These are phyloP conservation scores for Astrothelium subdiscretum DNA, from an alignment of 495 filamentous ascomycete species.

Conservation along the genomic window DNA sequence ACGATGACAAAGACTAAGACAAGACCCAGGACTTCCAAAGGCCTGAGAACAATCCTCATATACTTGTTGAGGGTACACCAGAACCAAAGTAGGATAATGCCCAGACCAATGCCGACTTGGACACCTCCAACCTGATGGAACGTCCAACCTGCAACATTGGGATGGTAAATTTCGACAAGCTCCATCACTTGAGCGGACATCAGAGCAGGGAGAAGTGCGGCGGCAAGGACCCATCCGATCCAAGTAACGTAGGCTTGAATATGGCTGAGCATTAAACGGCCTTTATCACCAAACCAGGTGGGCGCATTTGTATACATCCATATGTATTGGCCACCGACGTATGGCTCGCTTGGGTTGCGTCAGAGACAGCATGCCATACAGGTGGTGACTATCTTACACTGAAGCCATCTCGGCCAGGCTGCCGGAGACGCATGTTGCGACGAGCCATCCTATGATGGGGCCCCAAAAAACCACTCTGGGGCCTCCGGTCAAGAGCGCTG, in stretches of 20 bases:
- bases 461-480: neutral
- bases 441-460: neutral
- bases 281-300: neutral
- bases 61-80: neutral
- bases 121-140: neutral
- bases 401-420: constrained; percentile 1
- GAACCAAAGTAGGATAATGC: neutral
- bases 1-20: neutral
- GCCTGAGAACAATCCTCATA: neutral
- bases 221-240: neutral
- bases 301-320: neutral
- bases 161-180: neutral
- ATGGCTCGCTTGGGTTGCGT: neutral
- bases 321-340: neutral
- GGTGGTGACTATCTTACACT: neutral
- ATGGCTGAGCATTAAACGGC: neutral
- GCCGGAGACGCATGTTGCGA: neutral
- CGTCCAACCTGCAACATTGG: neutral
- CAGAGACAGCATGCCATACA: neutral
- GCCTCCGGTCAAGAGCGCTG: neutral
- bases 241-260: neutral
- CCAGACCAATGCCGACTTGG: neutral
- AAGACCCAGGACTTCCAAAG: neutral
- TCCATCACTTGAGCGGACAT: neutral
- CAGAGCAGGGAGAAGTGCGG: neutral